Percentiles rank a stretch among this genome's conserved stretches.
These are phyloP conservation scores for Kwoniella bestiolae DNA, from an alignment of 768 basidiomycete species.

Conservation along the genomic window DNA sequence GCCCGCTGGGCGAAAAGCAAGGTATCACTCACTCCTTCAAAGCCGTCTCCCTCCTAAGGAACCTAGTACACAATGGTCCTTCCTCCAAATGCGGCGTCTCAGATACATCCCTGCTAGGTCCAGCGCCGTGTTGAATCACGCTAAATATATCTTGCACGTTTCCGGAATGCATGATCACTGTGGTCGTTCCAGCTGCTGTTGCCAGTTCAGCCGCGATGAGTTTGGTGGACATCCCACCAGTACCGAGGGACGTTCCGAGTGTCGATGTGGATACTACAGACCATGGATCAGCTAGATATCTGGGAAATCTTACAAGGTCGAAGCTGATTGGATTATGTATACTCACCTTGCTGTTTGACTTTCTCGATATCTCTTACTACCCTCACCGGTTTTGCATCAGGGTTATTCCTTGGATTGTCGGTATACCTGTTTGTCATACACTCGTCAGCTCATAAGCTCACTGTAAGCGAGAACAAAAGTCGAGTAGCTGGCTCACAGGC, in stretches of 20 bases:
- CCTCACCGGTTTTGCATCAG: slow-evolving; percentile 75
- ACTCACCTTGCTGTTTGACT: slow-evolving; percentile 77
- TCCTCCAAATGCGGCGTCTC: slow-evolving; percentile 39
- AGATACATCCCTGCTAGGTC: slow-evolving; percentile 38
- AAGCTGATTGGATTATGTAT: not conserved
- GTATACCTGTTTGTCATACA: too few species aligned
- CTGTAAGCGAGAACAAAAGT: not conserved
- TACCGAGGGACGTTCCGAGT: slow-evolving; percentile 88
- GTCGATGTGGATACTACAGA: slow-evolving; percentile 84
- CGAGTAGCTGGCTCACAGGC: slow-evolving; percentile 60
- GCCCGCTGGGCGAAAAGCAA: not conserved
- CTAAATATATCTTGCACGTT: slow-evolving; percentile 72
- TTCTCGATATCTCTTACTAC: slow-evolving; percentile 79
- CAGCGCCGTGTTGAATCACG: slow-evolving; percentile 67
- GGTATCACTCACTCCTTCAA: slow-evolving; percentile 53
- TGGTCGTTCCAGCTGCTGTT: slow-evolving; percentile 90
- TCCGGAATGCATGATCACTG: slow-evolving; percentile 85
- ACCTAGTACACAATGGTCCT: slow-evolving; percentile 84
- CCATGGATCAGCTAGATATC: not conserved
- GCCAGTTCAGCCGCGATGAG: slow-evolving; percentile 98
- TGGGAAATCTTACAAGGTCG: not conserved
- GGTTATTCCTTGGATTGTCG: slow-evolving; percentile 90
- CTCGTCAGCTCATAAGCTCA: too few species aligned
- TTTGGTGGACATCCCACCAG: slow-evolving; percentile 99
- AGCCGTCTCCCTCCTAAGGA: slow-evolving; percentile 61